phyloP scores from a whole-genome alignment of 345 rosid genomes.

The Rhizophora mangle region DNA sequence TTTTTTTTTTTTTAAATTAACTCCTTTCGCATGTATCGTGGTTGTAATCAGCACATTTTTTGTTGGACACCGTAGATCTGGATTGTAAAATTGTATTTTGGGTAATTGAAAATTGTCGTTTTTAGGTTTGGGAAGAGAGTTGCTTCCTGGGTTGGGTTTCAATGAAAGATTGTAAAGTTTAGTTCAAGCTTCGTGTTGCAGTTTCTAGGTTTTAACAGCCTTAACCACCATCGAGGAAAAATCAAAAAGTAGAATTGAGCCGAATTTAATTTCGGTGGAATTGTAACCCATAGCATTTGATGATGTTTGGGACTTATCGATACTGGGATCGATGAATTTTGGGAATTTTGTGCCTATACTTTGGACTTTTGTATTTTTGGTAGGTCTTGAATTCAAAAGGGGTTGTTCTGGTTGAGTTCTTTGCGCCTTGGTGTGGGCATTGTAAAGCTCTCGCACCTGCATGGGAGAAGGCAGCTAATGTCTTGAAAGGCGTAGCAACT shows the following conservation, averaged over 20 bases:
- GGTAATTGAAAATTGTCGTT: no score
- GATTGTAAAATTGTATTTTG: not conserved
- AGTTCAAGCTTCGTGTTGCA: no score
- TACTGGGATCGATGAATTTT: no score
- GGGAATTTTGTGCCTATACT: no score
- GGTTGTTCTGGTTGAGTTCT: slow-evolving; percentile 90
- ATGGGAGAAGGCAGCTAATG: slow-evolving; percentile 90
- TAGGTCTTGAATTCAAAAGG: slow-evolving; percentile 88
- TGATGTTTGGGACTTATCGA: not conserved
- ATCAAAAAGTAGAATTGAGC: not conserved
- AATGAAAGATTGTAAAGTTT: no score
- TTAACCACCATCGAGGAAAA: no score
- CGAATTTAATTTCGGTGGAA: not conserved
- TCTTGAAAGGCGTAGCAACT: slow-evolving; percentile 81
- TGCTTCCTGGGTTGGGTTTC: no score
- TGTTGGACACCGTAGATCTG: slow-evolving; percentile 4
- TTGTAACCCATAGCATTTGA: not conserved
- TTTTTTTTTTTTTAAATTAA: not conserved
- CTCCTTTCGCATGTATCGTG: not conserved
- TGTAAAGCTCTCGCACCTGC: slow-evolving; percentile 84
- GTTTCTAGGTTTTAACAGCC: no score
- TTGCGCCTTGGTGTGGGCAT: slow-evolving; percentile 99
- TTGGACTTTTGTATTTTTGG: not conserved
- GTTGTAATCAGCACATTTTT: not conserved
- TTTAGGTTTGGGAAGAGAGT: no score